These are phyloP conservation scores for Huntiella savannae DNA, from an alignment of 2,329 filamentous ascomycete genomes.

Conservation along the genomic window DNA sequence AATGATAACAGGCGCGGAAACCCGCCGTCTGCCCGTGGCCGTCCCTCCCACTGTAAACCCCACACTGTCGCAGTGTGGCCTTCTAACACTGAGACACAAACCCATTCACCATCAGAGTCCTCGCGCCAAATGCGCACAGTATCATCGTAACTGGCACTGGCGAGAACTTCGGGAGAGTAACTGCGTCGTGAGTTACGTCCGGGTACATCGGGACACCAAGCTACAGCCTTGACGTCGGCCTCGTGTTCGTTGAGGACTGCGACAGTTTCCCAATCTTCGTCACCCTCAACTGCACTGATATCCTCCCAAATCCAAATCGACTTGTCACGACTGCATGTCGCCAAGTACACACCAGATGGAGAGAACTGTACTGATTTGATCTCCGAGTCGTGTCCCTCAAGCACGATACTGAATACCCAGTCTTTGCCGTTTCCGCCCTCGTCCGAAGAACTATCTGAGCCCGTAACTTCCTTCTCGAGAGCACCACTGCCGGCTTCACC, in stretches of 20 bases:
- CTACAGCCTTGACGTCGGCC: conserved; percentile 84
- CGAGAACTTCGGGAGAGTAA: conserved; percentile 53
- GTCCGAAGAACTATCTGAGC: conserved; percentile 19
- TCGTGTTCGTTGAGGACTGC: conserved; percentile 89
- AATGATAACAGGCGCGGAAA: conserved; percentile 57
- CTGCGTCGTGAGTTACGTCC: conserved; percentile 26
- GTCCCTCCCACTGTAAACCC: conserved; percentile 56
- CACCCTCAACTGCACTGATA: conserved; percentile 48
- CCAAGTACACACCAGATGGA: conserved; percentile 57
- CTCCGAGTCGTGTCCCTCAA: conserved; percentile 91
- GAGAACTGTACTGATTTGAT: conserved; percentile 66
- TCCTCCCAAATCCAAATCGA: conserved; percentile 98
- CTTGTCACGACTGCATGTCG: conserved; percentile 84
- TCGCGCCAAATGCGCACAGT: conserved; percentile 77
- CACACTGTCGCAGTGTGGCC: conserved; percentile 79
- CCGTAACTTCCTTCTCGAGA: conserved; percentile 13
- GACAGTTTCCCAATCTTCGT: conserved; percentile 93
- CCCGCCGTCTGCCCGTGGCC: conserved; percentile 19
- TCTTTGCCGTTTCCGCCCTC: conserved; percentile 51
- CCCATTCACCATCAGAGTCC: conserved; percentile 80
- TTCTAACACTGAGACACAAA: conserved; percentile 62
- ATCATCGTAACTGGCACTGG: conserved; percentile 86
- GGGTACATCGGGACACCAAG: conserved; percentile 62
- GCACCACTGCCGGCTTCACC: conserved; percentile 4
- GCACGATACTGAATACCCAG: conserved; percentile 79